Evolutionary conservation across 2,329 filamentous ascomycete genomes (phyloP), one percentile per base, ranked within the genome.

Genomic region (Fusarium chuoi): DNA sequence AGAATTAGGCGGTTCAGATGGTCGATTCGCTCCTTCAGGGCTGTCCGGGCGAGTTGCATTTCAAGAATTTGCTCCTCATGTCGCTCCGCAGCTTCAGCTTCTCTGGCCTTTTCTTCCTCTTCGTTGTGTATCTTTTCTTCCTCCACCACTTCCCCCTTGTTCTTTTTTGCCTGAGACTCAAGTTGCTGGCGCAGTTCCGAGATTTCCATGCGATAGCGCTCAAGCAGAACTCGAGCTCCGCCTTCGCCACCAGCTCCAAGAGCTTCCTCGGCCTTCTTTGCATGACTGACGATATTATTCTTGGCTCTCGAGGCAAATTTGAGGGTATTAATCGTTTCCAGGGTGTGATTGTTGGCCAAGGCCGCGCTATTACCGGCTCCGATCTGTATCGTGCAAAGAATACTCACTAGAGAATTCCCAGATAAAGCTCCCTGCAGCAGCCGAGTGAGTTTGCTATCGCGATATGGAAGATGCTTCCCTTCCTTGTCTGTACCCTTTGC

Each of bases 31-130:
- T 99, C 96, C 82, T 98, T 99, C 62, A 99, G 85, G 1, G 96
- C 96, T 2, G 96, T 99, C 46, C 96, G 91, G 38, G 96, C 96
- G 52, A 99, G 89, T 81, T 99, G 96, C 94, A 99, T 98, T 83
- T 99, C 96, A 62, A 99, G 87, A 89, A 99, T 96, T 82, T 99
- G 96, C 84, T 98, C 96, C 80, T 98, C 95, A 76, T 98, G 96
- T 44, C 95, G 91, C 75, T 94, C 90, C 75, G 95, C 92, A 13
- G 93, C 93, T 82, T 98, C 94, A 76, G 92, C 90, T 81, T 96
- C 92, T 24, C 91, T 87, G 45, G 87, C 91, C 75, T 91, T 89
- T 78, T 96, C 94, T 75, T 93, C 90, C 78, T 93, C 90, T 55
- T 91, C 89, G 68, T 92, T 89, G 57, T 88, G 89, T 30, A 86